Conservation (phyloP, 169 alveolate species). For the Cryptosporidium ryanae region DNA sequence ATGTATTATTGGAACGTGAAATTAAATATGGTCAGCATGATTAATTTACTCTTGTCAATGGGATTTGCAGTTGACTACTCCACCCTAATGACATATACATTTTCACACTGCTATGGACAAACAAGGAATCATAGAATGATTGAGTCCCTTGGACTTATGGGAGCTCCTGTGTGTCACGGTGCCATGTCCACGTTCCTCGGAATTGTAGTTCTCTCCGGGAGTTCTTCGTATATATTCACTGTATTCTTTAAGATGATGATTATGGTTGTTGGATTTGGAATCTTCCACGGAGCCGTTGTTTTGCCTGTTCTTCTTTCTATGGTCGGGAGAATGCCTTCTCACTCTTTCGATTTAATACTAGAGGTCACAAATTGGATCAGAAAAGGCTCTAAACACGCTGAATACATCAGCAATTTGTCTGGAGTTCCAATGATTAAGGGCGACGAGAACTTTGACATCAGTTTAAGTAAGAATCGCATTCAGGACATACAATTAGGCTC, state of each 20-base stretch:
- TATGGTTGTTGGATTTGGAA: conserved; percentile 80
- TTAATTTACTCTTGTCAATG: conserved; percentile 79
- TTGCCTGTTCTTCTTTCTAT: conserved; percentile 76
- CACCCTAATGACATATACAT: conserved; percentile 83
- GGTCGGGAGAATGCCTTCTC: conserved; percentile 74
- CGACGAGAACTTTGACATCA: too few species aligned
- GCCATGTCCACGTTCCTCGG: conserved; percentile 83
- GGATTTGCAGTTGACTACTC: conserved; percentile 84
- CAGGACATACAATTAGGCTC: too few species aligned
- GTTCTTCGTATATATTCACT: conserved; percentile 81
- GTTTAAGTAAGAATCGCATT: too few species aligned
- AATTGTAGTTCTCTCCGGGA: conserved; percentile 78
- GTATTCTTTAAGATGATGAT: conserved; percentile 85
- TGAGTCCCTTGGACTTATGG: conserved; percentile 82
- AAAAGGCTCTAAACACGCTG: not conserved
- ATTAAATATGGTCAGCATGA: conserved; percentile 83
- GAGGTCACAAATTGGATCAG: conserved; percentile 37
- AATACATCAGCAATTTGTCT: too few species aligned
- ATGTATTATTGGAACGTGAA: conserved; percentile 81
- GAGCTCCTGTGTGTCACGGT: conserved; percentile 83
- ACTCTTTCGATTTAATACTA: conserved; percentile 19
- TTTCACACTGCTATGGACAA: conserved; percentile 79
- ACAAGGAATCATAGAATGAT: conserved; percentile 79
- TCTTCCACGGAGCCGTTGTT: conserved; percentile 76
- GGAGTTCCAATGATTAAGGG: too few species aligned